phyloP scores from a whole-genome alignment of 1,139 yeast genomes.

The Hanseniaspora uvarum region DNA sequence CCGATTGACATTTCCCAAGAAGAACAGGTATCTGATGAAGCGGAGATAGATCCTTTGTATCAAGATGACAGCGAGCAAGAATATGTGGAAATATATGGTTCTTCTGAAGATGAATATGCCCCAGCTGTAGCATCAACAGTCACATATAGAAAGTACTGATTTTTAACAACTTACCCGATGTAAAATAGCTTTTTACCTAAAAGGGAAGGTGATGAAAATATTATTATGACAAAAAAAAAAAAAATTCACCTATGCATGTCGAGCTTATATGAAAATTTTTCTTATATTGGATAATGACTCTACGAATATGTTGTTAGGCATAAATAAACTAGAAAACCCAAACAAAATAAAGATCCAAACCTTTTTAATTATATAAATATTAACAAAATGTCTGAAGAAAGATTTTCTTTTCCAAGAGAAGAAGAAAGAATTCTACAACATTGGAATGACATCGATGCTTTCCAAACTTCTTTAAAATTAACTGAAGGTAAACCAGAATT shows the following conservation, averaged over 20 bases:
- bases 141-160: conserved; percentile 3
- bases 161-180: not conserved
- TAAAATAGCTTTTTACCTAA: not conserved
- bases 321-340: not conserved
- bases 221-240: not conserved
- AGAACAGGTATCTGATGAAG: not conserved
- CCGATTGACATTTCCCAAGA: not conserved
- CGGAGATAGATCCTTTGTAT: conserved; percentile 6
- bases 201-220: not conserved
- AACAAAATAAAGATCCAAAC: not conserved
- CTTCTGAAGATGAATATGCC: conserved; percentile 22
- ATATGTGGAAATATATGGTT: conserved; percentile 11
- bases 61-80: conserved; percentile 14
- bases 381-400: conserved; percentile 27
- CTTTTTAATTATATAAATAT: not conserved
- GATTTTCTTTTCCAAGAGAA: conserved; percentile 62
- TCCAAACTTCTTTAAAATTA: conserved; percentile 72
- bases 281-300: not conserved
- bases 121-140: conserved; percentile 23
- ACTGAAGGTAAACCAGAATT: conserved; percentile 80
- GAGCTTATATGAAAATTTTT: not conserved
- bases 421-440: conserved; percentile 68
- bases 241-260: not conserved
- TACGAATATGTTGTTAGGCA: no score
- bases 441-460: conserved; percentile 90